Evolutionary conservation across 208 protist genomes (phyloP), one percentile per base, ranked within the genome.

Genomic region (Borovskyia barvae): DNA sequence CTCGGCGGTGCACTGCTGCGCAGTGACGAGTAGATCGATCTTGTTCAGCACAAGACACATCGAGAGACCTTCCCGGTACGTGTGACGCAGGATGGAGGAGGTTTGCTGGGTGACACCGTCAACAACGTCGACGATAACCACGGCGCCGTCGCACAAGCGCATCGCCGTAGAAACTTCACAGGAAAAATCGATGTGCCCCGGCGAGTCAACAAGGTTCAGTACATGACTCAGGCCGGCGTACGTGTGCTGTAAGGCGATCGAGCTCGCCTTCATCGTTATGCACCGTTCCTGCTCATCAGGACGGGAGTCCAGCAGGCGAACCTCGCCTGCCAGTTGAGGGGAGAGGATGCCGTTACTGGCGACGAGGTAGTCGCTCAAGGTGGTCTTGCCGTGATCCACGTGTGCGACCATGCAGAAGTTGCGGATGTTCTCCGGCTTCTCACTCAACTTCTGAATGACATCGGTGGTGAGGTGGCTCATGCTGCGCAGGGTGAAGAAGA

Each of bases 211-310:
- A 5, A 99, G 85, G 75, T 99, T 99, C 26, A 99, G 79, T 4
- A 99, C 53, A 63, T 93, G 78, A 32, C 72, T 68, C 41, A 60
- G 69, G 29, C 66, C 69, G 35, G 94, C 50, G 59, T 84, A 59
- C 28, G 56, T 48, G 66, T 96, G 87, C 29, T 81, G 67, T 3
- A 99, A 80, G 30, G 98, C 95, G 43, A 99, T 99, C 25, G 96
- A 95, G 60, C 93, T 98, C 3, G 97, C 91, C 80, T 99, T 99
- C 97, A 99, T 99, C 20, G 98, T 99, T 65, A 99, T 99, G 59
- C 88, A 80, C 9, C 97, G 87, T 66, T 99, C 95, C 74, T 99
- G 98, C 71, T 99, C 98, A 45, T 98, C 97, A 14, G 89, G 80
- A 17, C 92, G 84, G 17, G 85, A 97, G 77, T 99, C 98, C 32